Percentiles rank a stretch among this genome's conserved stretches.
Conservation (phyloP, 2,329 filamentous ascomycete genomes). For the Hypoxylon sp. region DNA sequence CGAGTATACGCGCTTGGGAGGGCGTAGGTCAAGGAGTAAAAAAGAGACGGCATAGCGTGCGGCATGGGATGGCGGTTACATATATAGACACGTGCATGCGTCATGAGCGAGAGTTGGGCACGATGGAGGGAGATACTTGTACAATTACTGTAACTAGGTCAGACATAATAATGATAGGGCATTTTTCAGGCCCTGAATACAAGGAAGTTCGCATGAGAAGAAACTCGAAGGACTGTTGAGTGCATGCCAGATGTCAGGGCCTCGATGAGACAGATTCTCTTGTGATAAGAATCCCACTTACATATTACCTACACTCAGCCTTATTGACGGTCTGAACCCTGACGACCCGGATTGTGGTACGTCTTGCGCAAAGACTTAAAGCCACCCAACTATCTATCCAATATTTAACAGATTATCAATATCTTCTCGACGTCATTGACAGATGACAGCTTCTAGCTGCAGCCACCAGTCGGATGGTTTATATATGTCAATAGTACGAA, state of each 20-base stretch:
- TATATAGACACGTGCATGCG: constrained; percentile 27
- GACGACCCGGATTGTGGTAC: not conserved
- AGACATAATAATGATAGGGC: constrained; percentile 8
- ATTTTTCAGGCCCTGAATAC: constrained; percentile 2
- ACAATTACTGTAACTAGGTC: constrained; percentile 26
- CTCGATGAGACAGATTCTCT: constrained; percentile 9
- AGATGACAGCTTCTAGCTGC: not conserved
- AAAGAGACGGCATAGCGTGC: constrained; percentile 11
- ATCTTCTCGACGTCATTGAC: not conserved
- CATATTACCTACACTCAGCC: constrained; percentile 9
- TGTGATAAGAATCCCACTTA: not conserved
- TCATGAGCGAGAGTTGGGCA: constrained; percentile 30
- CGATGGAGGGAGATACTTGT: constrained; percentile 25
- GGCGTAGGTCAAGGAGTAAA: constrained; percentile 5
- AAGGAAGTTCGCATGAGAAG: not conserved
- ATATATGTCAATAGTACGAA: not conserved
- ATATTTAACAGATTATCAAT: not conserved
- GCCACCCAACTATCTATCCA: not conserved
- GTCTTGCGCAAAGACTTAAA: not conserved
- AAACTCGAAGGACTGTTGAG: not conserved
- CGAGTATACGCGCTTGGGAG: constrained; percentile 22
- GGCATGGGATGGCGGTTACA: constrained; percentile 25
- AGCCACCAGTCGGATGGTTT: not conserved
- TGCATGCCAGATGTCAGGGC: constrained; percentile 10
- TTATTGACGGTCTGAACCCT: constrained; percentile 11